Evolutionary conservation across 768 basidiomycete species (phyloP), one percentile per base, ranked within the genome.

Genomic region (Auricularia cornea): DNA sequence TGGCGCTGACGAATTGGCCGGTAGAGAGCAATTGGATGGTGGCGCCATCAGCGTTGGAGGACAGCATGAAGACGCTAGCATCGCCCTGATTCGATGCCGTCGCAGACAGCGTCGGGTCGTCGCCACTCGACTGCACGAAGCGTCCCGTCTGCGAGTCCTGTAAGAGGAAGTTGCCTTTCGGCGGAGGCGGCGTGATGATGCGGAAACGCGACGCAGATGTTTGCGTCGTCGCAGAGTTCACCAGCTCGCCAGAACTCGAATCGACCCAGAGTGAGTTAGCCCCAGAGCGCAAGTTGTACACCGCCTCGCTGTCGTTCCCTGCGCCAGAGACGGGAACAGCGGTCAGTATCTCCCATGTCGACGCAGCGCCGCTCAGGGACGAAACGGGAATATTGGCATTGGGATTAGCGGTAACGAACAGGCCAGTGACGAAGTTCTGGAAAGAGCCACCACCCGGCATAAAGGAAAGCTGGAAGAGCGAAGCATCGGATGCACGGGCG

Each of bases 361-460:
- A 48, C 23, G 44, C 20, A 48, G 23, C 44, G 6, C 20, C 44
- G 44, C 20, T 23, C 20, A 18, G 20, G 20, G 44, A 18, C 44
- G 23, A 48, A 23, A 48, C 23, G 44, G 20, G 20, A 20, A 20
- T 18, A 18, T 48, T 18, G 16, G 44, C 44, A 23, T 48, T 48
- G 44, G 44, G 44, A 23, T 48, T 23, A 18, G 44, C 44, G 16
- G 44, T 48, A 48, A 48, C 44, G 44, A 48, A 48, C 44, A 48
- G 6, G 44, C 44, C 44, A 23, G 44, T 48, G 20, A 23, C 44
- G 23, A 48, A 48, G 20, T 48, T 48, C 44, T 48, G 54, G 18
- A 73, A 62, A 67, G 74, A 65, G 14, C 62, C 74, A 16, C 71
- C 72, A 38, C 73, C 73, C 0, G 74, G 75, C 60, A 72, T 69